Percentiles rank a stretch among this genome's conserved stretches.
Evolutionary conservation across 2,329 filamentous ascomycete genomes (phyloP).

Genomic region (Simplicillium aogashimaense): DNA sequence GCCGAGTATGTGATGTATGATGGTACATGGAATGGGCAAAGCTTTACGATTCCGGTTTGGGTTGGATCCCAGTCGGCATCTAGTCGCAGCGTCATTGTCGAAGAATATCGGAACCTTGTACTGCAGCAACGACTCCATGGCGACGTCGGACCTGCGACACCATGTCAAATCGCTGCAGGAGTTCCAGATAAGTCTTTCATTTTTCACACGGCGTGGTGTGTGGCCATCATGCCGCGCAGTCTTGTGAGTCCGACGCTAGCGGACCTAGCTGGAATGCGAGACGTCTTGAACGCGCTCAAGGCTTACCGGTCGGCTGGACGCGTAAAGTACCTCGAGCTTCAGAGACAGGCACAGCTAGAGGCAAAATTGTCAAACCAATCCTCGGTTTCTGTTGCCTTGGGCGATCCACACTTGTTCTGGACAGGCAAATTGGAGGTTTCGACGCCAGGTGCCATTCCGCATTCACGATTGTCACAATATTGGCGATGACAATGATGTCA

Average conservation of each 20-base stretch:
- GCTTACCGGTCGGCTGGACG: conserved; percentile 23
- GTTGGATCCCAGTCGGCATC: conserved; percentile 25
- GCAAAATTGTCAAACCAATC: conserved; percentile 1
- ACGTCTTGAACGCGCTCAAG: conserved; percentile 32
- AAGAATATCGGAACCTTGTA: conserved; percentile 37
- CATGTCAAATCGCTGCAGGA: conserved; percentile 38
- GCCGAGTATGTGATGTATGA: conserved; percentile 14
- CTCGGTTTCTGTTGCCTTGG: conserved; percentile 6
- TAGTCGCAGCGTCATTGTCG: conserved; percentile 25
- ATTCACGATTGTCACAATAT: conserved; percentile 7
- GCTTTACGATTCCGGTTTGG: conserved; percentile 29
- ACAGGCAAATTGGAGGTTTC: conserved; percentile 26
- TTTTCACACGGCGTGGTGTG: conserved; percentile 42
- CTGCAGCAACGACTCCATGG: conserved; percentile 22
- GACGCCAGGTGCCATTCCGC: conserved; percentile 7
- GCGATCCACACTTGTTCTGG: conserved; percentile 26
- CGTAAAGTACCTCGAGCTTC: conserved; percentile 14
- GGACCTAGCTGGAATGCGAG: conserved; percentile 27
- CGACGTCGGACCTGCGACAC: conserved; percentile 34
- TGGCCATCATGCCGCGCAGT: conserved; percentile 28
- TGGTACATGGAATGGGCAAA: conserved; percentile 15
- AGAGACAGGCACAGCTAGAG: conserved; percentile 6
- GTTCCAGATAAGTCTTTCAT: conserved; percentile 34
- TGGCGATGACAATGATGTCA: conserved; percentile 6
- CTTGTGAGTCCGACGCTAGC: conserved; percentile 16